Evolutionary conservation across 257 asterid genomes (phyloP).

Genomic region (Mitragyna speciosa): DNA sequence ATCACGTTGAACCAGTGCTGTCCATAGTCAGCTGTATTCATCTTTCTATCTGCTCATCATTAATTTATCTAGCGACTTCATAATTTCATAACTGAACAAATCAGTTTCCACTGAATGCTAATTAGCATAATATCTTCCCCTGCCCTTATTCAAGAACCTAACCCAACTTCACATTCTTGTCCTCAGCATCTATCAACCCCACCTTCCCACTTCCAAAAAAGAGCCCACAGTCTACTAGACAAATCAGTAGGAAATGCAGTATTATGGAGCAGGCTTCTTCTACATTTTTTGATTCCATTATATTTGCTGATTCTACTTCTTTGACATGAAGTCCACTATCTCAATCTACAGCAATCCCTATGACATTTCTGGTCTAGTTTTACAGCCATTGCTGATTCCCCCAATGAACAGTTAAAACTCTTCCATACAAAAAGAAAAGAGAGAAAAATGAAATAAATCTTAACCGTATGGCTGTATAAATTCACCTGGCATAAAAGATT

Average conservation of each 20-base stretch:
- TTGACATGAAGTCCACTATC: background rate
- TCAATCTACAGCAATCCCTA: background rate
- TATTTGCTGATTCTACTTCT: background rate
- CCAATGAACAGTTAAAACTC: background rate
- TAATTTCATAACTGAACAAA: background rate
- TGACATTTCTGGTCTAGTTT: background rate
- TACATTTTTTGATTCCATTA: background rate
- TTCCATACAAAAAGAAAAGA: no score
- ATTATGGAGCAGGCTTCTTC: background rate
- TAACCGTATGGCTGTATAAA: no score
- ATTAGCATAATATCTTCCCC: background rate
- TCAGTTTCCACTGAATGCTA: constrained; percentile 1
- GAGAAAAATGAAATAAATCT: no score
- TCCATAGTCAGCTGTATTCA: background rate
- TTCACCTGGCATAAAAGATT: no score
- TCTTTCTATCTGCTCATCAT: background rate
- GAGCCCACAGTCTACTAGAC: background rate
- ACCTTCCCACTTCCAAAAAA: background rate
- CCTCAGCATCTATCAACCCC: background rate
- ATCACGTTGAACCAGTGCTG: background rate
- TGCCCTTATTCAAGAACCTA: background rate
- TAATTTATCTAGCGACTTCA: background rate
- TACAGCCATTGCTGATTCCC: background rate
- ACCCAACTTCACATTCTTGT: background rate
- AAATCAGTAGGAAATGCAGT: background rate